phyloP scores from a whole-genome alignment of 164 flowering plant species.

The Nymphaea thermarum region DNA sequence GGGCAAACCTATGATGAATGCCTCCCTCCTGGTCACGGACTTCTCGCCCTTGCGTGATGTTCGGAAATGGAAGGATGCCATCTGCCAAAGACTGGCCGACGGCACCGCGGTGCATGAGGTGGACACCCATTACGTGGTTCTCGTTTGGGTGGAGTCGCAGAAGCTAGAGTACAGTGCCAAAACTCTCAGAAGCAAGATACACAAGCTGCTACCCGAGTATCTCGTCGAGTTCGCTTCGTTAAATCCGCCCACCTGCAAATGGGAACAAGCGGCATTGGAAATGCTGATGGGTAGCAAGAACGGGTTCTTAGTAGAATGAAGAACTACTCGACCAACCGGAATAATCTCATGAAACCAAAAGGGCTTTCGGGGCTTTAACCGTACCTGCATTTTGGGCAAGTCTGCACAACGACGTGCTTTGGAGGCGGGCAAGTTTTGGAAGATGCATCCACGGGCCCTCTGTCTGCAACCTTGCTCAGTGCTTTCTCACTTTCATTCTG shows the following conservation, averaged over 20 bases:
- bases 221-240: constrained; percentile 52
- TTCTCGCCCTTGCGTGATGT: constrained; percentile 74
- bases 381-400: constrained; percentile 95
- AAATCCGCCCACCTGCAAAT: constrained; percentile 29
- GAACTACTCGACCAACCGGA: constrained; percentile 55
- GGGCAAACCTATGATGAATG: too few relatives aligned
- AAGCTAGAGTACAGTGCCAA: constrained; percentile 85
- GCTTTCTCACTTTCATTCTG: too few relatives aligned
- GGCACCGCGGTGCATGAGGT: constrained; percentile 75
- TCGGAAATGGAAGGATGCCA: constrained; percentile 58
- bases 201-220: constrained; percentile 72
- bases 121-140: constrained; percentile 93
- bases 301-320: constrained; percentile 79
- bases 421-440: constrained; percentile 56
- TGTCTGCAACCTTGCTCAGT: too few relatives aligned
- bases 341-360: constrained; percentile 69
- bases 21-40: constrained; percentile 80
- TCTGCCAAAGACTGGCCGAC: constrained; percentile 41
- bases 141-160: constrained; percentile 78
- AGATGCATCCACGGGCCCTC: constrained; percentile 60
- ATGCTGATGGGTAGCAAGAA: constrained; percentile 54
- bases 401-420: constrained; percentile 85
- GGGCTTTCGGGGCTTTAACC: constrained; percentile 91
- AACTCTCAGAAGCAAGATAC: constrained; percentile 72
- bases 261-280: constrained; percentile 81